Evolutionary conservation across 169 alveolate genomes (phyloP), one percentile per base, ranked within the genome.

Genomic region (Cryptosporidium baileyi): DNA sequence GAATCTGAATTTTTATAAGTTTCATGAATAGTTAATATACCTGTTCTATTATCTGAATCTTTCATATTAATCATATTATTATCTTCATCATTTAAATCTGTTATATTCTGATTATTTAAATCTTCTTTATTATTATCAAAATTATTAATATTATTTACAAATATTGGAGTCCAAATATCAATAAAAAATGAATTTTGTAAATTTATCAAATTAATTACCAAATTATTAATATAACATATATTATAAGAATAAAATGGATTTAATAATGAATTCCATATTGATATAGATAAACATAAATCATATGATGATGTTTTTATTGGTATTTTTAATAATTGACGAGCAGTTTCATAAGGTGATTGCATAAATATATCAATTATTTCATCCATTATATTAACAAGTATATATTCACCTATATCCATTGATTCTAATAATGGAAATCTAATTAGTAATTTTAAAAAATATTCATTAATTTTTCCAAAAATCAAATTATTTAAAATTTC

Each of bases 311-410:
- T 17, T 9, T 54, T 74, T 2, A 74, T 44, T 2, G 85, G 85
- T 19, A 74, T 9, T 24, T 74, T 74, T 38, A 74, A 41, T 38
- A 74, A 15, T 54, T 74, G 85, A 13, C 85, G 60, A 19, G 85
- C 85, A 32, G 85, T 40, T 30, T 74, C 85, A 54, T 52, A 57
- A 15, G 85, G 85, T 13, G 51, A 54, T 28, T 74, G 74, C 41
- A 57, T 51, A 57, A 74, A 74, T 9, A 57, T 54, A 9, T 54
- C 67, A 47, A 32, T 19, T 15, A 74, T 54, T 3, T n/a, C 41
- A 40, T 74, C 85, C 85, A 74, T 74, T 19, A 51, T 59, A 19
- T 51, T 36, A 13, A 74, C 24, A 0, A 57, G 36, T 0, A 74
- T 17, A n/a, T n/a, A 57, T 4, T 74, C 85, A 22, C 85, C 67